Base-by-base conservation (phyloP, 1,284 basidiomycete species). In the Trametes sp. region DNA sequence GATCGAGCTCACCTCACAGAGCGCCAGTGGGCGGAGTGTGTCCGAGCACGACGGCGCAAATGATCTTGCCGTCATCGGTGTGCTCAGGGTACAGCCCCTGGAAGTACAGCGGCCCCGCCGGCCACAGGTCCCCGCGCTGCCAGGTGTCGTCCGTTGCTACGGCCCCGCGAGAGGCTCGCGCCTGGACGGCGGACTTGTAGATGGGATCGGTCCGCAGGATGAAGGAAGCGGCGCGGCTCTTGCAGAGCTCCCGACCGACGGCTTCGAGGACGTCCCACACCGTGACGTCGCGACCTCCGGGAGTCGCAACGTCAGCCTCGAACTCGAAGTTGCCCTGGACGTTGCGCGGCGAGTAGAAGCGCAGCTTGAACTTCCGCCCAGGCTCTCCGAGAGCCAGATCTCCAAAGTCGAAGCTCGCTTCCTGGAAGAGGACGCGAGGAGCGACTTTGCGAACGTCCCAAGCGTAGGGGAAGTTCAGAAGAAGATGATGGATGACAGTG, bases 41-140 rank as follows among this genome's bases (percentile, higher is more conserved):
- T 14, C 11, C 29, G 14, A 45, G 28, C 24, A 19, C 16, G 9
- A 45, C 53, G 29, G 33, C 53, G 29, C n/a, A 53, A 24, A 19
- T 10, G 23, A 28, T 13, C 21, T 13, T 26, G 36, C 36, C 24
- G 38, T 53, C 26, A 7, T 29, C 26, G 6, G 8, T 24, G 24
- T 3, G 11, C 16, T 7, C 14, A 16, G 36, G 51, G 26, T 24
- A 14, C 51, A 53, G 35, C 51, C 51, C 36, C 26, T 28, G 14
- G 36, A 53, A 29, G 24, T 41, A 53, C 14, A 41, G 29, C 14
- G 14, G 48, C 33, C 14, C 33, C 1, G 21, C 31, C n/a, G 50
- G 50, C 50, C 50, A 54, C 26, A 42, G 33, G 26, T 54, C 52
- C 16, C 42, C 41, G 52, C 52, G 52, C 41, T 23, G 26, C 52